These are phyloP conservation scores for Bauhinia variegata DNA, from an alignment of 306 rosid species.

Conservation along the genomic window DNA sequence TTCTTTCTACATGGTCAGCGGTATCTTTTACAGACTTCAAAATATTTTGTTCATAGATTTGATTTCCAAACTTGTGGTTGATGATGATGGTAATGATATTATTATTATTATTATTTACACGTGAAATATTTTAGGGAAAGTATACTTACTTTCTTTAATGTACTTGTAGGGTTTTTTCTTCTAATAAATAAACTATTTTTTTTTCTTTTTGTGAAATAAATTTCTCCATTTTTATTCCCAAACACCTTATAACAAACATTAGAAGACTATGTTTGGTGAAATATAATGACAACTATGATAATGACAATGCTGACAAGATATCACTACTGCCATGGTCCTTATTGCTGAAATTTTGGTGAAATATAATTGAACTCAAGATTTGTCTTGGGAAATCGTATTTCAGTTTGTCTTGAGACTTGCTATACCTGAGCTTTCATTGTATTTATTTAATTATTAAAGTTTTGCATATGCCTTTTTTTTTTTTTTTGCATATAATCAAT, in stretches of 20 bases:
- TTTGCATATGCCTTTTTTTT: not conserved
- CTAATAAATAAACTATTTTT: not conserved
- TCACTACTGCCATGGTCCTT: too few species aligned
- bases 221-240: not conserved
- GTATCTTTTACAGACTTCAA: not conserved
- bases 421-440: too few species aligned
- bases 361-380: too few species aligned
- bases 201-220: not conserved
- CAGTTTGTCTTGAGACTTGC: constrained; percentile 6
- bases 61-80: constrained; percentile 22
- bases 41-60: not conserved
- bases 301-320: not conserved
- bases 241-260: not conserved
- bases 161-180: not conserved
- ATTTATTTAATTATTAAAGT: too few species aligned
- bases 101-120: not conserved
- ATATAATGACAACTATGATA: too few species aligned
- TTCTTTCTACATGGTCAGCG: constrained; percentile 16
- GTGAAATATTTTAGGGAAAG: constrained; percentile 4
- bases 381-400: constrained; percentile 12
- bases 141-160: not conserved
- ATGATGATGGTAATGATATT: too few species aligned
- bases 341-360: too few species aligned
- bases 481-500: constrained; percentile 22
- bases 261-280: too few species aligned